phyloP scores from a whole-genome alignment of 176 grass and related monocot genomes.

The Triticum timopheevii region DNA sequence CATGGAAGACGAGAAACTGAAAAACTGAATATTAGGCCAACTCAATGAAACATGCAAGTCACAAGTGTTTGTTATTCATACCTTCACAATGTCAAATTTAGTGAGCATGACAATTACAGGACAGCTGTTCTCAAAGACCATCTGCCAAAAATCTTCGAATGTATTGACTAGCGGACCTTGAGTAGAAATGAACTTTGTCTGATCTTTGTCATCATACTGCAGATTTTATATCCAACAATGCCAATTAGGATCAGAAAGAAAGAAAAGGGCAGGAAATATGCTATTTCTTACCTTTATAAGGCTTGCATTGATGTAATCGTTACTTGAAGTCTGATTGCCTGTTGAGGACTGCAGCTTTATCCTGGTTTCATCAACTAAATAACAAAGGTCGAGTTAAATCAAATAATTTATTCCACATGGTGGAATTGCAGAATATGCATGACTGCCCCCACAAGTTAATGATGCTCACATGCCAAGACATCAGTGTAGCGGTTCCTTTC shows the following conservation, averaged over 20 bases:
- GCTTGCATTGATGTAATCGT: slow-evolving; percentile 92
- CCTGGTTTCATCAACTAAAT: slow-evolving; percentile 60
- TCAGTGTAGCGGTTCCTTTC: slow-evolving; percentile 85
- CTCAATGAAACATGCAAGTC: slow-evolving; percentile 13
- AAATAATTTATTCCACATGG: not conserved
- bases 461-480: slow-evolving; percentile 73
- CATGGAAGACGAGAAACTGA: not conserved
- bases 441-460: slow-evolving; percentile 9
- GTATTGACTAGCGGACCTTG: slow-evolving; percentile 82
- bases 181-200: slow-evolving; percentile 76
- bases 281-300: slow-evolving; percentile 54
- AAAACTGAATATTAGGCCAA: not conserved
- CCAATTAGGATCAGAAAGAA: not conserved
- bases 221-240: slow-evolving; percentile 16
- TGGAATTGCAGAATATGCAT: slow-evolving; percentile 1
- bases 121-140: slow-evolving; percentile 79
- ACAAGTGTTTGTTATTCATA: slow-evolving; percentile 21
- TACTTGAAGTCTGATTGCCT: slow-evolving; percentile 24
- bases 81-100: slow-evolving; percentile 66
- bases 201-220: slow-evolving; percentile 28
- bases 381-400: slow-evolving; percentile 1
- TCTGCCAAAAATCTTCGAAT: slow-evolving; percentile 90
- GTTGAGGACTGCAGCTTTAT: slow-evolving; percentile 38
- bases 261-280: not conserved
- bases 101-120: slow-evolving; percentile 93